Base-by-base conservation (phyloP, 1,284 basidiomycete genomes). In the Ustilago curta region DNA sequence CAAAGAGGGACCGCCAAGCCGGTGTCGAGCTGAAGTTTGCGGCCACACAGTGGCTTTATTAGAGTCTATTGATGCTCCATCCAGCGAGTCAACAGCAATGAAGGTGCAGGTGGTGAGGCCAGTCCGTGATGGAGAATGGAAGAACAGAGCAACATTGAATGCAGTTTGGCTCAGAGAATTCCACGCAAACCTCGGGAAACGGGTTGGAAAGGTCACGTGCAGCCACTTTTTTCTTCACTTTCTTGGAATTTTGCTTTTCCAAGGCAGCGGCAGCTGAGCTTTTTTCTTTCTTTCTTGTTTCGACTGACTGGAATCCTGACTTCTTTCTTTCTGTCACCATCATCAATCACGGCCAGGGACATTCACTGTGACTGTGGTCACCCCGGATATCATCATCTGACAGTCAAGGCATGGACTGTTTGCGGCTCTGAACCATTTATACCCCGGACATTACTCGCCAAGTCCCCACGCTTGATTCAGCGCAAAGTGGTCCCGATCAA, bases 191-290 rank as follows among this genome's bases (percentile, higher is more conserved):
- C 32, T 61, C 65, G 65, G 65, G 45, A 68, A 8, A 62, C 65
- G 65, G 59, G 32, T 3, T 18, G 14, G 1, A 2, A 23, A 44
- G 31, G 55, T 68, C 65, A 68, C 65, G 65, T 68, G 65, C 35
- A 19, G 21, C 21, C 5, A 45, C 23, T 19, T 27, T 29, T 37
- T 32, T 25, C 14, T 14, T 5, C 53, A 58, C 50, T 54, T 47
- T 14, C 18, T 27, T 27, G 49, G 43, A 53, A 49, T 49, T 59
- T 59, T 21, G 35, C 11, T 37, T 37, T 37, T 37, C 3, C 12
- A 11, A n/a, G 16, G 27, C 23, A 8, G 29, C 19, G 29, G 25
- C 32, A 43, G 48, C 35, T 42, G 49, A 18, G 23, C 40, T 11
- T 14, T 48, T 59, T 63, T 51, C 59, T 61, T 53, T 49, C n/a